phyloP scores from a whole-genome alignment of 371 early-diverging fungal species.

The Entomophthora muscae region DNA sequence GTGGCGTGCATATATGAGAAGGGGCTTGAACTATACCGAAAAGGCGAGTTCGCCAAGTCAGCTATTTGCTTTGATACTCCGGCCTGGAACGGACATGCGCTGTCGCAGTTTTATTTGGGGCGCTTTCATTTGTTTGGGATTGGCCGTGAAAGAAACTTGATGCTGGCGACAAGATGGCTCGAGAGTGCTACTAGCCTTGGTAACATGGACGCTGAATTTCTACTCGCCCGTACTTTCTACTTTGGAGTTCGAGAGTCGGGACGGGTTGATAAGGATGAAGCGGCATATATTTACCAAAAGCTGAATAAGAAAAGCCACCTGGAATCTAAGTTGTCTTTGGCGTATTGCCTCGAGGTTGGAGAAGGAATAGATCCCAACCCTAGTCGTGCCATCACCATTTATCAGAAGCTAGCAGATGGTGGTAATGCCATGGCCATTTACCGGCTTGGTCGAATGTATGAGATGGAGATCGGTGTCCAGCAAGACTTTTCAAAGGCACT shows the following conservation, averaged over 20 bases:
- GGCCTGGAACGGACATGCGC: background rate
- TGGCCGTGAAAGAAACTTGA: background rate
- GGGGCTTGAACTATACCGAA: background rate
- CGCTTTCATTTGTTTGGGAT: background rate
- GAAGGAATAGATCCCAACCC: slow-evolving; percentile 38
- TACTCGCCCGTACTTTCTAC: slow-evolving; percentile 19
- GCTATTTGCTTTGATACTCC: slow-evolving; percentile 1
- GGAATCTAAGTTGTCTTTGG: slow-evolving; percentile 47
- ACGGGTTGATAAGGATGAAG: background rate
- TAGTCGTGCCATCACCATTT: slow-evolving; percentile 40
- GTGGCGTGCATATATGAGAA: background rate
- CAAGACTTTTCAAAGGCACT: slow-evolving; percentile 36
- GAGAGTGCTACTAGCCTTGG: slow-evolving; percentile 17
- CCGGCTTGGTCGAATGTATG: slow-evolving; percentile 54
- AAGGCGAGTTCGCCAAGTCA: background rate
- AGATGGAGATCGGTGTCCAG: slow-evolving; percentile 50
- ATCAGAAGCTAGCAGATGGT: slow-evolving; percentile 38
- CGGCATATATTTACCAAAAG: background rate
- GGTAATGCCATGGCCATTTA: slow-evolving; percentile 43
- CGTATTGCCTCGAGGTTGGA: slow-evolving; percentile 62
- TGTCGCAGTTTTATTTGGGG: background rate
- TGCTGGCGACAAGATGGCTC: background rate
- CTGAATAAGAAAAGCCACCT: background rate
- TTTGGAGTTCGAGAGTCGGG: background rate
- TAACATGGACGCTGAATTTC: slow-evolving; percentile 20